These are phyloP conservation scores for Claviceps purpurea DNA, from an alignment of 2,329 filamentous ascomycete species.

Conservation along the genomic window DNA sequence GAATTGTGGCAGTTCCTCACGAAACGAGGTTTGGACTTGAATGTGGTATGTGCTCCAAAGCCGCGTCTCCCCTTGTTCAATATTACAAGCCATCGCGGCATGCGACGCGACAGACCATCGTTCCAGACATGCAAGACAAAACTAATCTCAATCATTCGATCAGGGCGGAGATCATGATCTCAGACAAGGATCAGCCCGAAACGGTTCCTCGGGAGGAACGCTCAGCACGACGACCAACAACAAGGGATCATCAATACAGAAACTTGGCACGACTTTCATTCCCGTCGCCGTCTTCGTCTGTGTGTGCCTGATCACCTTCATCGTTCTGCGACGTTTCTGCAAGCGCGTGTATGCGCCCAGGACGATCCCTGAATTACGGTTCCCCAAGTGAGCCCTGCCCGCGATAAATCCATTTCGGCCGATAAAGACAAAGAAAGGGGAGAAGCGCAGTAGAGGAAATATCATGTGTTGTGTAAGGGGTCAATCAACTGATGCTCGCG, in stretches of 20 bases:
- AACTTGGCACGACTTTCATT: slow-evolving; percentile 36
- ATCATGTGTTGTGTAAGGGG: not conserved
- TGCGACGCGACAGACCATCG: not conserved
- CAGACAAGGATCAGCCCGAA: slow-evolving; percentile 21
- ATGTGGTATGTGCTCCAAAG: slow-evolving; percentile 3
- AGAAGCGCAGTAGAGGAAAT: not conserved
- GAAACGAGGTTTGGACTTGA: slow-evolving; percentile 2
- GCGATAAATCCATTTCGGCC: not conserved
- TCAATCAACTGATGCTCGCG: not conserved
- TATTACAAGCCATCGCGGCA: not conserved
- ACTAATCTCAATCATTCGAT: not conserved
- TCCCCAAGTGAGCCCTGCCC: slow-evolving; percentile 19
- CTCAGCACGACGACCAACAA: slow-evolving; percentile 18
- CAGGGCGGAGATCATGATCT: slow-evolving; percentile 14
- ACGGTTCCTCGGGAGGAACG: slow-evolving; percentile 21
- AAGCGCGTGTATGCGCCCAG: slow-evolving; percentile 43
- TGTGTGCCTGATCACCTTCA: slow-evolving; percentile 37
- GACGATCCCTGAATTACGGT: slow-evolving; percentile 33
- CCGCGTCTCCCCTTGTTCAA: not conserved
- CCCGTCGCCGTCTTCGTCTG: slow-evolving; percentile 38
- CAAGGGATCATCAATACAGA: slow-evolving; percentile 22
- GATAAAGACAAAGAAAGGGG: not conserved
- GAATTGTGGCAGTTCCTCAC: slow-evolving; percentile 2
- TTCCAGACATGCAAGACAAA: not conserved
- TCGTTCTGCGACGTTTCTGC: slow-evolving; percentile 31